These are phyloP conservation scores for Chlorella sp. DNA, from an alignment of 139 green algal species.

Conservation along the genomic window DNA sequence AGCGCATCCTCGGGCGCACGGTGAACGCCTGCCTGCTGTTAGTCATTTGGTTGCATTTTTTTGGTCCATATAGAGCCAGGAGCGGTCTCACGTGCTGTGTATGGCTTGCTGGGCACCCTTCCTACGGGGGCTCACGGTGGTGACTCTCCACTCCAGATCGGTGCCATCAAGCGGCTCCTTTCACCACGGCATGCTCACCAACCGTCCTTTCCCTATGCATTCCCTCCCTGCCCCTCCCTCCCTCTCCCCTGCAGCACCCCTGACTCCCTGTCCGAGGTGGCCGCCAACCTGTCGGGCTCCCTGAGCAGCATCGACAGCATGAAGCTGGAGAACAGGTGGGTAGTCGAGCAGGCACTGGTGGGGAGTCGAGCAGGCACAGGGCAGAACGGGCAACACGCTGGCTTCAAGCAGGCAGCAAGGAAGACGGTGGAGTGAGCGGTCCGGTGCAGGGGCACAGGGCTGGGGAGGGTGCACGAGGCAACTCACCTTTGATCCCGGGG, in stretches of 20 bases:
- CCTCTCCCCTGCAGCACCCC: neutral
- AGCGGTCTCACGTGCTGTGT: too few species aligned
- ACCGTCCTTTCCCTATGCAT: neutral
- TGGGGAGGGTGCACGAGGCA: too few species aligned
- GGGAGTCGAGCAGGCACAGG: too few species aligned
- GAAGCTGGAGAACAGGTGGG: conserved; percentile 24
- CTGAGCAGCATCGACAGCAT: neutral
- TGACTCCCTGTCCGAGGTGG: neutral
- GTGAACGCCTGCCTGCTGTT: neutral
- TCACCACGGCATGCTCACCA: too few species aligned
- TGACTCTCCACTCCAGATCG: too few species aligned
- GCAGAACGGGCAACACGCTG: too few species aligned
- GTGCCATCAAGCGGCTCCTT: too few species aligned
- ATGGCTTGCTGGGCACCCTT: too few species aligned
- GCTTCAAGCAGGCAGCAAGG: neutral
- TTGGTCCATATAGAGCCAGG: too few species aligned
- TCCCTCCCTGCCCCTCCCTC: neutral
- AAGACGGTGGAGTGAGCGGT: neutral
- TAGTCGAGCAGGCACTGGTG: neutral
- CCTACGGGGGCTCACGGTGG: too few species aligned
- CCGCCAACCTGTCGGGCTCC: neutral
- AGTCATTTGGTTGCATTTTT: neutral
- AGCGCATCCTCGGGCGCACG: neutral
- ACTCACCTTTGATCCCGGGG: neutral
- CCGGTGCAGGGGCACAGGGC: neutral